Conservation (phyloP, 2,329 filamentous ascomycete genomes). For the Lecanosticta acicola region DNA sequence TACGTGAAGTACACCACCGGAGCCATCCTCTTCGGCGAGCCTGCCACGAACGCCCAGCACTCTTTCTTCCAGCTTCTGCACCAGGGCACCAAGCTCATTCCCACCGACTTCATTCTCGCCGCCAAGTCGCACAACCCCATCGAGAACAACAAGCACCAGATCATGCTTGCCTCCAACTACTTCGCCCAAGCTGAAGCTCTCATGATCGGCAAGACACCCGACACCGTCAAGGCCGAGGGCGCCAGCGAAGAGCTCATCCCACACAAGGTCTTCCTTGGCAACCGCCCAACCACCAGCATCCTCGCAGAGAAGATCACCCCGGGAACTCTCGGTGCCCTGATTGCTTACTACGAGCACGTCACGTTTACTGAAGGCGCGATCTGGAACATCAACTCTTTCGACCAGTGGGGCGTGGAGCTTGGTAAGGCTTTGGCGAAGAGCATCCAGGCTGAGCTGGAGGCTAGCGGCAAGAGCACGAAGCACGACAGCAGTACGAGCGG, state of each 20-base stretch:
- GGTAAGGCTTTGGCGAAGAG: conserved; percentile 87
- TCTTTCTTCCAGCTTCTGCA: conserved; percentile 99
- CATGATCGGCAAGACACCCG: conserved; percentile 80
- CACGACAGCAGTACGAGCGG: conserved; percentile 88
- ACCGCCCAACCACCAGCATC: conserved; percentile 93
- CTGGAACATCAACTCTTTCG: conserved; percentile 99
- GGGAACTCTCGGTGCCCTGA: conserved; percentile 85
- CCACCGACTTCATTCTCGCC: conserved; percentile 94
- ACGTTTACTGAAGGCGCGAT: conserved; percentile 96
- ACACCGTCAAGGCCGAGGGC: conserved; percentile 71
- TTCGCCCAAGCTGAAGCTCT: conserved; percentile 83
- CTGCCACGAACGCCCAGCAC: conserved; percentile 98
- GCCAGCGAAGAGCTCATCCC: conserved; percentile 70
- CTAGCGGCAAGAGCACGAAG: conserved; percentile 60
- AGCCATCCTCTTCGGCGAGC: conserved; percentile 93
- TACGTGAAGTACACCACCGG: conserved; percentile 97
- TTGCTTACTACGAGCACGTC: conserved; percentile 98
- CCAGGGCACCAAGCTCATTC: conserved; percentile 98
- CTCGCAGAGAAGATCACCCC: conserved; percentile 91
- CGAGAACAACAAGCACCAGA: conserved; percentile 87
- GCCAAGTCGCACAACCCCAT: conserved; percentile 96
- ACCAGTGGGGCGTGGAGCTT: conserved; percentile 98
- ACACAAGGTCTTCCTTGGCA: conserved; percentile 99
- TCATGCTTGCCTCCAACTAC: conserved; percentile 90
- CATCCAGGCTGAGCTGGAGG: conserved; percentile 68